Conservation (phyloP, 306 rosid genomes). For the Crataegus laevigata region DNA sequence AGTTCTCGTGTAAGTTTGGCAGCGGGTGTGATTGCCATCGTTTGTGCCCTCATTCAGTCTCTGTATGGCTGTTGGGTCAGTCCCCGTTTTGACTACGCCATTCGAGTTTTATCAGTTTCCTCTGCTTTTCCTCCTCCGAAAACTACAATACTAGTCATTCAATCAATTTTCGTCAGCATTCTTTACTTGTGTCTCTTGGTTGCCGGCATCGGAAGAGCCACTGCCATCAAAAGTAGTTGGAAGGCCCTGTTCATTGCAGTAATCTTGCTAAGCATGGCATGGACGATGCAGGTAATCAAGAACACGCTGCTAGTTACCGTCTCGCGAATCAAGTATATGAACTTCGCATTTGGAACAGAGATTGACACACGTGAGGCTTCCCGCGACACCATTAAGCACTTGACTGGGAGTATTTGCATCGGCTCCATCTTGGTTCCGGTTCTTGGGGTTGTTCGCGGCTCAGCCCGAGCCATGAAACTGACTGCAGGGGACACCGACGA, state of each 20-base stretch:
- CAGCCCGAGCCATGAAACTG: constrained; percentile 39
- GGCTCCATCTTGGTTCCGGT: constrained; percentile 58
- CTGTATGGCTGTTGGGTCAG: constrained; percentile 65
- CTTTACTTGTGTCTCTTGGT: constrained; percentile 47
- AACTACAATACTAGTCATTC: constrained; percentile 18
- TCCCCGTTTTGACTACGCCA: constrained; percentile 41
- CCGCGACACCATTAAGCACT: constrained; percentile 35
- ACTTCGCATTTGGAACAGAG: constrained; percentile 22
- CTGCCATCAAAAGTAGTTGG: constrained; percentile 22
- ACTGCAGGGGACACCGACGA: constrained; percentile 55
- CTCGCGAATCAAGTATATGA: constrained; percentile 50
- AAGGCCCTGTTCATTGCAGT: constrained; percentile 31
- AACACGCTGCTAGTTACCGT: constrained; percentile 46
- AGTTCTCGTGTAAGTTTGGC: constrained; percentile 33
- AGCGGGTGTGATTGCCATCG: constrained; percentile 34
- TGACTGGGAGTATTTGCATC: constrained; percentile 43
- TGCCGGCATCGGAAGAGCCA: constrained; percentile 58
- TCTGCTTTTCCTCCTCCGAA: constrained; percentile 32
- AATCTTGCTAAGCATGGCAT: constrained; percentile 54
- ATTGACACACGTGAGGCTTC: constrained; percentile 31
- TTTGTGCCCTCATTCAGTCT: constrained; percentile 42
- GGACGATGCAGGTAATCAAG: constrained; percentile 75
- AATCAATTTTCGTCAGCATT: constrained; percentile 19
- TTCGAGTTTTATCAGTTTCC: constrained; percentile 37
- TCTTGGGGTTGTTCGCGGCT: constrained; percentile 36